Base-by-base conservation (phyloP, 2,329 filamentous ascomycete genomes). In the Penicillium hesseltinei region DNA sequence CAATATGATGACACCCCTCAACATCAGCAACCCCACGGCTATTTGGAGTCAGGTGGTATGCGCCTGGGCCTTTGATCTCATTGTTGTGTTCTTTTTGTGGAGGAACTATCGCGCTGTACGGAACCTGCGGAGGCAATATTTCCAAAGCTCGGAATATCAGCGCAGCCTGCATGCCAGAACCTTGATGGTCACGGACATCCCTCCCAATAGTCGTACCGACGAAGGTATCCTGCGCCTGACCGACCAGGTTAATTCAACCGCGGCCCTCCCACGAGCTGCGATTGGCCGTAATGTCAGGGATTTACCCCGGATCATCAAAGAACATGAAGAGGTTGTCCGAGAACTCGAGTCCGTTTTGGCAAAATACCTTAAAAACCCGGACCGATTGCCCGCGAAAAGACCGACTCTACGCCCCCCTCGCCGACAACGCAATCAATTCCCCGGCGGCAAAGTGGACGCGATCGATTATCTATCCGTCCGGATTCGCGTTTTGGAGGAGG, bases 241-340 rank as follows among this genome's bases (percentile, higher is more conserved):
- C 29, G 92, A 97, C 62, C 80, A 87, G 59, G 83, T 94, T 39
- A 90, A 88, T 27, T 90, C 90, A 1, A 90, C 88, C 25, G 88
- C 89, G 11, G 89, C 89, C 11, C 85, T 92, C 54, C 90, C 92
- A 3, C 84, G 89, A 61, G 91, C 89, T 21, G 88, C 90, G 11
- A 88, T 97, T 66, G 92, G 91, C 25, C 86, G 94, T 62, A 97
- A 97, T 67, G 92, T 97, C 61, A 96, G 93, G 73, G 88, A 93
- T 39, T 81, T 99, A 13, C 94, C 94, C 11, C 82, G 88, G 19
- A 78, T 97, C 57, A 94, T 99, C 60, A 85, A 88, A 58, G 84
- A 95, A 70, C 92, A 99, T 69, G 88, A 91, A 54, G 81, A 88
- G 62, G 82, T 87, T 0, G 94, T 99, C 35, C 86, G 90, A 47